Conservation (phyloP, 805 yeast species). For the Candida montana region DNA sequence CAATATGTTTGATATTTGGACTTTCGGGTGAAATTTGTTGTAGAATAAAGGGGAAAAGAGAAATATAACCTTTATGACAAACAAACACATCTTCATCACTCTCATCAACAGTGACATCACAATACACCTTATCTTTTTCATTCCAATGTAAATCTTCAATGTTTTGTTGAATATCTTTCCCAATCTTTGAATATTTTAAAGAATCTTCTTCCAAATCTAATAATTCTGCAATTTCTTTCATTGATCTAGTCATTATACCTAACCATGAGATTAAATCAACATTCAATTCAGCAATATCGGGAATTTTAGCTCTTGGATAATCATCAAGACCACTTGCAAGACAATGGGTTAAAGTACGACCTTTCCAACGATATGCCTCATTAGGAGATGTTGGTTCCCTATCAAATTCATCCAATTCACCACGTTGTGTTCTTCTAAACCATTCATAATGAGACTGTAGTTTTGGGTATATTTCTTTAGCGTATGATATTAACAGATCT, state of each 20-base stretch:
- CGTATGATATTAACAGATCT: constrained; percentile 52
- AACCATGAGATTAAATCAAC: constrained; percentile 91
- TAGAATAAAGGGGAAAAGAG: constrained; percentile 79
- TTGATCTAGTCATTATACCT: constrained; percentile 83
- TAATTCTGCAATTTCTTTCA: constrained; percentile 64
- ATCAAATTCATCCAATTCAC: constrained; percentile 67
- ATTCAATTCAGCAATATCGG: constrained; percentile 84
- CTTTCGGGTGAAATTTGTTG: constrained; percentile 51
- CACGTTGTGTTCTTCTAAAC: constrained; percentile 79
- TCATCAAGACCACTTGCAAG: constrained; percentile 94
- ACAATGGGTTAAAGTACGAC: constrained; percentile 79
- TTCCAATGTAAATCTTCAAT: constrained; percentile 81
- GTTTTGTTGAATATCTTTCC: constrained; percentile 52
- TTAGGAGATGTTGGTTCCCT: constrained; percentile 43
- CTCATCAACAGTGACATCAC: constrained; percentile 78
- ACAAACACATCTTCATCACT: constrained; percentile 63
- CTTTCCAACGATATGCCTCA: constrained; percentile 90
- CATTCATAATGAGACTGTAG: constrained; percentile 74
- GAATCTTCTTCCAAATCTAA: constrained; percentile 58
- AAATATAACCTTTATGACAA: constrained; percentile 88
- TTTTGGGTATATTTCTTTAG: constrained; percentile 66
- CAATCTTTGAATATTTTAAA: constrained; percentile 45
- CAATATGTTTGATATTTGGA: constrained; percentile 42
- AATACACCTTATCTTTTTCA: constrained; percentile 56
- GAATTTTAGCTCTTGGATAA: constrained; percentile 78